Percentiles rank a stretch among this genome's conserved stretches.
Evolutionary conservation across 352 stramenopile species (phyloP).

Genomic region (Pythium phragmiticola): DNA sequence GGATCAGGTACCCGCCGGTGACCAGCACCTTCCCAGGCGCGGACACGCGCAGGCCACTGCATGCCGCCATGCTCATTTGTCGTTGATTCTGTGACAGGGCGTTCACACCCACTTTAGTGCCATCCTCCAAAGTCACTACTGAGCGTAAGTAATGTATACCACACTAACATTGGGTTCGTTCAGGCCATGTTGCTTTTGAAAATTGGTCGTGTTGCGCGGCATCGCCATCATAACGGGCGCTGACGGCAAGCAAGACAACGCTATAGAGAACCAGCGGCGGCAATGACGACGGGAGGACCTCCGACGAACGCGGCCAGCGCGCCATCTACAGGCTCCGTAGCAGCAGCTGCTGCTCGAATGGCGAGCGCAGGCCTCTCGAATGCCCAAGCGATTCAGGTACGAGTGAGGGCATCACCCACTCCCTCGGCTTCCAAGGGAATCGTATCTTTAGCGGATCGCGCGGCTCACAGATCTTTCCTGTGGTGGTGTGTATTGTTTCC

Average conservation of each 20-base stretch:
- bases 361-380: slow-evolving; percentile 15
- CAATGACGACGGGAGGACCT: slow-evolving; percentile 18
- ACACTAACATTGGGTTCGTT: neutral
- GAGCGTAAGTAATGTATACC: neutral
- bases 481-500: neutral
- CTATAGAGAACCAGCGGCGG: neutral
- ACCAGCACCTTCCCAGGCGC: slow-evolving; percentile 97
- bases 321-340: neutral
- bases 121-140: neutral
- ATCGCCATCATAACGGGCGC: slow-evolving; percentile 1
- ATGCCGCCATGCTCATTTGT: neutral
- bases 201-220: slow-evolving; percentile 5
- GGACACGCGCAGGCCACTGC: slow-evolving; percentile 68
- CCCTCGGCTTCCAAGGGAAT: neutral
- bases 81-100: neutral
- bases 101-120: neutral
- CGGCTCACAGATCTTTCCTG: neutral
- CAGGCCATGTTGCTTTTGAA: neutral
- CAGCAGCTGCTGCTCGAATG: slow-evolving; percentile 7
- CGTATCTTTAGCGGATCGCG: neutral
- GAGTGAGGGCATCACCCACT: neutral
- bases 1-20: slow-evolving; percentile 94
- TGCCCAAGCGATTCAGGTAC: slow-evolving; percentile 17
- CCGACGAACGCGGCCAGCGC: slow-evolving; percentile 2
- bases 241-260: neutral